A percentile compares a stretch with the other conserved stretches of the same genome.
phyloP scores from a whole-genome alignment of 805 yeast species.

The Ogataea wickerhamii region DNA sequence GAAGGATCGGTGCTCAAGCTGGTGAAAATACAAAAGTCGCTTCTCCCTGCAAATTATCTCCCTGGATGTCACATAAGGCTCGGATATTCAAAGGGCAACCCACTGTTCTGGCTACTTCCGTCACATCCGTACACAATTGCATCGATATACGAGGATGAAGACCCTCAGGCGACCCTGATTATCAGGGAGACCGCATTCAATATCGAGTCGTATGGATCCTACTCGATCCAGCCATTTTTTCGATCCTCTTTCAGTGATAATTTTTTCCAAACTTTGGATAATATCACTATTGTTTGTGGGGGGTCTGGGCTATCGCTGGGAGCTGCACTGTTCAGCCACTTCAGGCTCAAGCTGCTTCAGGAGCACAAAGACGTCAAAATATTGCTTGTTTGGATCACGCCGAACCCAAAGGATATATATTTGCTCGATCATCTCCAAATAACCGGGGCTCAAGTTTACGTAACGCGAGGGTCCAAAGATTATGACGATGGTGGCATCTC shows the following conservation, averaged over 20 bases:
- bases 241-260: constrained; percentile 41
- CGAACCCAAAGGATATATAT: constrained; percentile 44
- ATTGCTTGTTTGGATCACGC: constrained; percentile 53
- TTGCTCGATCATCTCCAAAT: constrained; percentile 39
- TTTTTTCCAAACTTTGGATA: constrained; percentile 47
- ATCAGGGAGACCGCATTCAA: constrained; percentile 41
- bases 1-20: constrained; percentile 22
- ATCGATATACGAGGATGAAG: constrained; percentile 30
- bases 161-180: constrained; percentile 39
- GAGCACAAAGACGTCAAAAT: constrained; percentile 31
- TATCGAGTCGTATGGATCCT: constrained; percentile 30
- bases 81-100: constrained; percentile 35
- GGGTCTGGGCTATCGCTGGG: constrained; percentile 74
- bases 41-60: constrained; percentile 26
- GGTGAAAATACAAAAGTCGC: constrained; percentile 19
- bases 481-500: background rate
- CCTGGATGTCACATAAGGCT: constrained; percentile 62
- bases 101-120: constrained; percentile 48
- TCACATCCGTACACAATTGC: constrained; percentile 69
- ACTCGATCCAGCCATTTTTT: constrained; percentile 40
- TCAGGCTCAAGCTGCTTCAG: constrained; percentile 25
- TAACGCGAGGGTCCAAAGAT: constrained; percentile 30
- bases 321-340: constrained; percentile 46
- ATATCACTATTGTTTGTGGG: constrained; percentile 57
- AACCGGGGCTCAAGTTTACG: constrained; percentile 35